Evolutionary conservation across 192 early-diverging fungal species (phyloP), one percentile per base, ranked within the genome.

Genomic region (Linnemannia zychae): DNA sequence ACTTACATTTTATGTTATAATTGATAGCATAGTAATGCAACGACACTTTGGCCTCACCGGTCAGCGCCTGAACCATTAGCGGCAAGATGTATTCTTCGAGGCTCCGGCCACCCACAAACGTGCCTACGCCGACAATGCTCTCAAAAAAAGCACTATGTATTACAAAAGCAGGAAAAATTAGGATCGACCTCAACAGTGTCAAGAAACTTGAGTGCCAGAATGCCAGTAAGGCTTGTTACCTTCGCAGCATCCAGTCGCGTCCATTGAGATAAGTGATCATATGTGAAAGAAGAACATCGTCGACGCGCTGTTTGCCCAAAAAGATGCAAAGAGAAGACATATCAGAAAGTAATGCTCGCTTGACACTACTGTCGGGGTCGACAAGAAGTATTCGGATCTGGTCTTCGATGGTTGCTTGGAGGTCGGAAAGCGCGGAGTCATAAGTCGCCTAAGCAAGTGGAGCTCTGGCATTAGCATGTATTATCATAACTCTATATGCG

Each of bases 211-310:
- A 11, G 3, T 7, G 20, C 20, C 15, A 37, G 22, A 44, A 44
- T 73, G 37, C 12, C 18, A 57, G 28, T 28, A 36, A 16, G 16
- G 7, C 57, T 44, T 69, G 1, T 44, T 89, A 96, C 95, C 93
- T 91, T 89, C 98, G 90, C 67, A 99, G 88, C 87, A 94, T 93
- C 98, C 98, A 99, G 78, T 99, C 97, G 34, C 93, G 90, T 71
- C 97, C 98, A 87, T 99, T 99, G 67, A 99, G 88, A 74, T 98
- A 99, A 0, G 98, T 99, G 67, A 99, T 98, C 87, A 98, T 95
- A 82, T 99, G 98, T 37, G 94, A 94, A 17, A 99, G 85, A 37
- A 97, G 78, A 1, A 96, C 91, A 82, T 98, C 97, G 73, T 96
- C 95, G 0, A 96, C 92, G 49, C 93, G 91, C 70, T 95, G 94